Evolutionary conservation across 1,284 basidiomycete species (phyloP).

Genomic region (Tilletia walkeri): DNA sequence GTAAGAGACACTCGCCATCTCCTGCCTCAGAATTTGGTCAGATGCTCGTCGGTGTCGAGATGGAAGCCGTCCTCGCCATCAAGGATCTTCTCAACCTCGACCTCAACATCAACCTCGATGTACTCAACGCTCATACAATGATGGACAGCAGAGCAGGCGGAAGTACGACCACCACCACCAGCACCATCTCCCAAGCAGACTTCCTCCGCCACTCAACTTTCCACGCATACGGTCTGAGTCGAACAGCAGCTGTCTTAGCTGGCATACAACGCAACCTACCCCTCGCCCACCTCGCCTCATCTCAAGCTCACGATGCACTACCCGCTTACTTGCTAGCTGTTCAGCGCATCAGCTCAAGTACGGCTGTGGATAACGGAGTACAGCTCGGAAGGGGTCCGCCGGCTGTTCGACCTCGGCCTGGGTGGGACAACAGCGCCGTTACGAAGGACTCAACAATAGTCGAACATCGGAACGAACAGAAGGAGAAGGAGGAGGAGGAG

Average conservation of each 20-base stretch:
- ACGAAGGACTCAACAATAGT: not conserved
- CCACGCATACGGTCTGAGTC: not conserved
- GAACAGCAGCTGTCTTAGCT: not conserved
- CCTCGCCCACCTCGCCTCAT: not conserved
- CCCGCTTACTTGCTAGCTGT: not conserved
- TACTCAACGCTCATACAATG: not conserved
- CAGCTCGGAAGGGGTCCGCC: not conserved
- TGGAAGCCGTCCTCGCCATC: not conserved
- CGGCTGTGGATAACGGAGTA: not conserved
- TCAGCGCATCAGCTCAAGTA: not conserved
- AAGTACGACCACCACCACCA: too few species aligned
- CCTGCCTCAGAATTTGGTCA: not conserved
- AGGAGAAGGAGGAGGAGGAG: not conserved
- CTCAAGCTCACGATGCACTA: not conserved
- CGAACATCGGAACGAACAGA: not conserved
- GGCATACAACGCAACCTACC: not conserved
- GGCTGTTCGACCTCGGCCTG: not conserved
- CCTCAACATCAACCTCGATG: not conserved
- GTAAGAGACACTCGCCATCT: not conserved
- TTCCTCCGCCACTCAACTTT: not conserved
- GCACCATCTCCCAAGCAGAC: not conserved
- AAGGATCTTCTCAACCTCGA: not conserved
- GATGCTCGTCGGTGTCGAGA: not conserved
- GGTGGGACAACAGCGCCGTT: not conserved
- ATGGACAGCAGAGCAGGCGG: too few species aligned